Conservation (phyloP, 805 yeast genomes). For the Ogataea haglerorum region DNA sequence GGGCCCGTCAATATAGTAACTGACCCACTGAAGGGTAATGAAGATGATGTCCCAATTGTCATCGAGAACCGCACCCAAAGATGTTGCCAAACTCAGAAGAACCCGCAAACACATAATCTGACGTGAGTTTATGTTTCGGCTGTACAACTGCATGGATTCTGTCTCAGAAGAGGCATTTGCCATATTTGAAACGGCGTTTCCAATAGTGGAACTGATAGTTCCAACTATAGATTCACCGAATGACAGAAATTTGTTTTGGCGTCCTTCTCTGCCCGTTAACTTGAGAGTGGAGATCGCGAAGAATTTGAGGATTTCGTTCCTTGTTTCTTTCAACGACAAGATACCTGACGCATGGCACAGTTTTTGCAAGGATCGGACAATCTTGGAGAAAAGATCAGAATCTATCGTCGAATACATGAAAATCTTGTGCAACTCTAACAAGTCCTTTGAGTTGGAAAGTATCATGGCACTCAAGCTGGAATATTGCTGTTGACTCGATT, state of each 20-base stretch:
- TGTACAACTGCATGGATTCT: slow-evolving; percentile 23
- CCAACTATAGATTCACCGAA: slow-evolving; percentile 52
- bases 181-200: slow-evolving; percentile 34
- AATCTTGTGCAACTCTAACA: slow-evolving; percentile 44
- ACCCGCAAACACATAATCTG: slow-evolving; percentile 79
- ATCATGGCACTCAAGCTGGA: slow-evolving; percentile 28
- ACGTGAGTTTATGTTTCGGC: slow-evolving; percentile 55
- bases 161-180: slow-evolving; percentile 12
- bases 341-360: slow-evolving; percentile 81
- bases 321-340: slow-evolving; percentile 49
- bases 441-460: slow-evolving; percentile 34
- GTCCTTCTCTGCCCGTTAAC: slow-evolving; percentile 32
- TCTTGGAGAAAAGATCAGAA: slow-evolving; percentile 59
- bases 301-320: slow-evolving; percentile 56
- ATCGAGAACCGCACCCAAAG: slow-evolving; percentile 73
- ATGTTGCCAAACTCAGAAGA: slow-evolving; percentile 67
- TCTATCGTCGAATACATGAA: slow-evolving; percentile 68
- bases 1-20: slow-evolving; percentile 65
- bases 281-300: slow-evolving; percentile 45
- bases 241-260: slow-evolving; percentile 37
- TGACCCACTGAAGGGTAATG: slow-evolving; percentile 74
- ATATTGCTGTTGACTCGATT: slow-evolving; percentile 10
- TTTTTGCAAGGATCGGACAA: slow-evolving; percentile 74
- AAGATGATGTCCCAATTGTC: slow-evolving; percentile 63
- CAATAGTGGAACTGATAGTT: slow-evolving; percentile 43